phyloP scores from a whole-genome alignment of 2,329 filamentous ascomycete genomes.

The Tolypocladium inflatum region DNA sequence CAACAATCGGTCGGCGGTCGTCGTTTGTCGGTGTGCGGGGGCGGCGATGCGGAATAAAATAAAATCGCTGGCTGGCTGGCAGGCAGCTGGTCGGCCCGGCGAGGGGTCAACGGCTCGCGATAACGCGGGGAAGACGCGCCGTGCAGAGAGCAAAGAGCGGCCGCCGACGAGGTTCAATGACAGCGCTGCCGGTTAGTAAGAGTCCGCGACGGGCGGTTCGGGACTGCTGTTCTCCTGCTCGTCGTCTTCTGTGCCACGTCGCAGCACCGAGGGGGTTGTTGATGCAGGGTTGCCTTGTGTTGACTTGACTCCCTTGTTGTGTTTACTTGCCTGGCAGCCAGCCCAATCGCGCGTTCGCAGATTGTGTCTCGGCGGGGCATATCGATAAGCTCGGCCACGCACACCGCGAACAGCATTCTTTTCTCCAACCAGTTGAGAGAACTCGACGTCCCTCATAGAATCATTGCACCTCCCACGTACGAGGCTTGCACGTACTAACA shows the following conservation, averaged over 20 bases:
- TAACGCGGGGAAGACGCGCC: neutral
- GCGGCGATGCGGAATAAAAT: slow-evolving; percentile 3
- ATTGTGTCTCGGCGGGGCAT: slow-evolving; percentile 4
- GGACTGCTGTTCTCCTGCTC: neutral
- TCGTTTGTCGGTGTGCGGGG: slow-evolving; percentile 3
- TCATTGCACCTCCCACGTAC: neutral
- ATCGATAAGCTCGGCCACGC: slow-evolving; percentile 6
- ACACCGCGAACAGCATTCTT: neutral
- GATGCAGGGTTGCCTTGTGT: slow-evolving; percentile 1
- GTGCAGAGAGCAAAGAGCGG: neutral
- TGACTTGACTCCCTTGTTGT: slow-evolving; percentile 1
- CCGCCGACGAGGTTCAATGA: neutral
- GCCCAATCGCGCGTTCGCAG: neutral
- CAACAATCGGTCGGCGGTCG: neutral
- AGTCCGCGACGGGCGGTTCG: neutral
- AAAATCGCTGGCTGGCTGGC: neutral
- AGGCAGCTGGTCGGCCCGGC: neutral
- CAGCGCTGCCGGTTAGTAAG: neutral
- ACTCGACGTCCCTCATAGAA: neutral
- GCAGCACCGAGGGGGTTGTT: neutral
- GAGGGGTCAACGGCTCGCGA: neutral
- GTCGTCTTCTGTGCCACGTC: neutral
- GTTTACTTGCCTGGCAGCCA: slow-evolving; percentile 2
- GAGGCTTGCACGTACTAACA: neutral
- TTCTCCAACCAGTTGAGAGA: neutral